Evolutionary conservation across 2,329 filamentous ascomycete species (phyloP), one percentile per base, ranked within the genome.

Genomic region (Cytospora schulzeri): DNA sequence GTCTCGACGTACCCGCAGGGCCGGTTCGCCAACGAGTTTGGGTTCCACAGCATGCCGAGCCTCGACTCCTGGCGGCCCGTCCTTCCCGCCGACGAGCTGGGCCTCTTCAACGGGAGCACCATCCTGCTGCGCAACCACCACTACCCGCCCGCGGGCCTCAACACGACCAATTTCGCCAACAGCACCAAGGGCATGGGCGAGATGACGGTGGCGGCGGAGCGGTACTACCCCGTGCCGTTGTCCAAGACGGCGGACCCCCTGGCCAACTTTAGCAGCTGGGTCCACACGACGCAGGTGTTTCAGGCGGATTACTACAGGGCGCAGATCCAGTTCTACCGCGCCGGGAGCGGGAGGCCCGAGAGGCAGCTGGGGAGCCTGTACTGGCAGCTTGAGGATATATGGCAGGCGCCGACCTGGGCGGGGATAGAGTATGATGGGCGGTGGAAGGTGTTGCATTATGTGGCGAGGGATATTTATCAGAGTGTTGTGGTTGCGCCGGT

Each of bases 381-480:
- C 71, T 89, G 86, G 87, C 86, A 89, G 70, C 76, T 89, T 1
- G 85, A 89, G 68, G 86, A 89, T 69, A 83, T 87, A 64, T 88
- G 85, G 85, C 84, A 86, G 68, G 85, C 85, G 1, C 85, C 86
- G 0, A 87, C 84, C 0, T 89, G 86, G 86, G 84, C 86, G 0
- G 82, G 84, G 0, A 83, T 88, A 38, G 86, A 89, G 71, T 87
- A 87, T 66, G 82, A 84, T 57, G 85, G 85, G 0, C 76, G 86
- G 1, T 88, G 85, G 85, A 88, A 89, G 71, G 79, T 87, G 0
- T 73, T 88, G 22, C 85, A 88, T 65, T 85, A 88, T 63, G 76
- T 80, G 1, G 81, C 82, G 3, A 83, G 82, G 64, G 84, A 88
- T 63, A 81, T 85, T 28, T 89, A 86, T 68, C 73, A 83, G 59